These are phyloP conservation scores for Eruca vesicaria DNA, from an alignment of 441 rosid genomes.

Conservation along the genomic window DNA sequence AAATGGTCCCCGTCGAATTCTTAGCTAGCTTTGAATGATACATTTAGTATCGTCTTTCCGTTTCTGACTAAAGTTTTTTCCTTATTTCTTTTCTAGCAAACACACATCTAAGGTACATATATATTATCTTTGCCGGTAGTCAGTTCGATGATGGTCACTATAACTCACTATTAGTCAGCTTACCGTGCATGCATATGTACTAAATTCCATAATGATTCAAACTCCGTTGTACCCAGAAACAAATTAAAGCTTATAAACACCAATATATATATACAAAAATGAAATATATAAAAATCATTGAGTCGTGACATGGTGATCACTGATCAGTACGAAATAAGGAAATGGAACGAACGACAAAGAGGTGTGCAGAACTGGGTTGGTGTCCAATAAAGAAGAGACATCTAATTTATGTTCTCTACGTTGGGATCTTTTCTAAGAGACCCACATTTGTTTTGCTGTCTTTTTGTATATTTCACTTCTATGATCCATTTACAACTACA, in stretches of 20 bases:
- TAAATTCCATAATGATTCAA: too few species aligned
- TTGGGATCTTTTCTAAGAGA: slow-evolving; percentile 34
- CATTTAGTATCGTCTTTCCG: slow-evolving; percentile 19
- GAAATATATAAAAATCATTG: background rate
- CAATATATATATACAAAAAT: background rate
- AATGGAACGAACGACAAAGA: slow-evolving; percentile 30
- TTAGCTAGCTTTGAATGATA: slow-evolving; percentile 16
- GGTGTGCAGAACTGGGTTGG: slow-evolving; percentile 42
- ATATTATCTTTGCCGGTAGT: too few species aligned
- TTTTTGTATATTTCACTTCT: slow-evolving; percentile 36
- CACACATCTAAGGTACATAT: background rate
- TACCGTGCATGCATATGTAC: too few species aligned
- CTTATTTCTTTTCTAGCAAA: slow-evolving; percentile 1
- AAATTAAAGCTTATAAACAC: background rate
- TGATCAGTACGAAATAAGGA: background rate
- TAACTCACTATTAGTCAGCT: too few species aligned
- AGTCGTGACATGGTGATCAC: slow-evolving; percentile 5
- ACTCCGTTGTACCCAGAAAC: too few species aligned
- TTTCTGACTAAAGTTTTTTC: background rate
- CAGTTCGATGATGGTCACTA: too few species aligned
- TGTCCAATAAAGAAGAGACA: slow-evolving; percentile 71
- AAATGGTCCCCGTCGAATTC: slow-evolving; percentile 26
- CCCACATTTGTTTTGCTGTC: slow-evolving; percentile 42
- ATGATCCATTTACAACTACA: slow-evolving; percentile 26
- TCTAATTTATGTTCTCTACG: slow-evolving; percentile 38